Percentiles rank a stretch among this genome's conserved stretches.
phyloP scores from a whole-genome alignment of 139 green algal genomes.

The Marvania coccoides region DNA sequence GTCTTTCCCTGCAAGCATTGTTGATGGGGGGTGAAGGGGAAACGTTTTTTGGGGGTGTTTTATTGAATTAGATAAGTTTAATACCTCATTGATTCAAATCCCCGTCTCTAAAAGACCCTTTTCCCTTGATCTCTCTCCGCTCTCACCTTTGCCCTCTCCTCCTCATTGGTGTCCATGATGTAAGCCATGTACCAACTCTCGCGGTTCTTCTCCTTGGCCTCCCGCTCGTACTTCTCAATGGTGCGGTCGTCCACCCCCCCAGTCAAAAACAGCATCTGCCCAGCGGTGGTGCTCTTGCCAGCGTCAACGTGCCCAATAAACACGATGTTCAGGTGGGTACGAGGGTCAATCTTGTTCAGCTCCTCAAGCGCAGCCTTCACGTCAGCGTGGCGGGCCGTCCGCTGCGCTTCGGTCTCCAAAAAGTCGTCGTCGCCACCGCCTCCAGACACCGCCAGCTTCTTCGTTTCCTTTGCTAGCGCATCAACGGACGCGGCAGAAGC shows the following conservation, averaged over 20 bases:
- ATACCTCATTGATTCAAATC: neutral
- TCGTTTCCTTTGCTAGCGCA: slow-evolving; percentile 22
- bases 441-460: slow-evolving; percentile 31
- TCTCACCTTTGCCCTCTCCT: slow-evolving; percentile 94
- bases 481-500: neutral
- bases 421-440: slow-evolving; percentile 7
- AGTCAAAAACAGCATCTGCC: slow-evolving; percentile 94
- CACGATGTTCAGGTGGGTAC: slow-evolving; percentile 96
- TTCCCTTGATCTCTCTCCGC: neutral
- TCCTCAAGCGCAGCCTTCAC: slow-evolving; percentile 41
- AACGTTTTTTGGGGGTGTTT: neutral
- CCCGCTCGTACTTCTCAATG: slow-evolving; percentile 99
- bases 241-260: slow-evolving; percentile 93
- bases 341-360: slow-evolving; percentile 49
- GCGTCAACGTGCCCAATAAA: slow-evolving; percentile 99
- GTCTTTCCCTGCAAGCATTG: slow-evolving; percentile 85
- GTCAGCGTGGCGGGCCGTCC: slow-evolving; percentile 35
- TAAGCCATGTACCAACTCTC: slow-evolving; percentile 99
- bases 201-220: slow-evolving; percentile 99
- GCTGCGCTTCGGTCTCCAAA: slow-evolving; percentile 23
- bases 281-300: slow-evolving; percentile 95
- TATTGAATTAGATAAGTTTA: neutral
- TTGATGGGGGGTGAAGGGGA: neutral
- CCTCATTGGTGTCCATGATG: slow-evolving; percentile 99
- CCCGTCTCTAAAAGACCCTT: neutral